phyloP scores from a whole-genome alignment of 106 monocot species.

The Allium sativum region DNA sequence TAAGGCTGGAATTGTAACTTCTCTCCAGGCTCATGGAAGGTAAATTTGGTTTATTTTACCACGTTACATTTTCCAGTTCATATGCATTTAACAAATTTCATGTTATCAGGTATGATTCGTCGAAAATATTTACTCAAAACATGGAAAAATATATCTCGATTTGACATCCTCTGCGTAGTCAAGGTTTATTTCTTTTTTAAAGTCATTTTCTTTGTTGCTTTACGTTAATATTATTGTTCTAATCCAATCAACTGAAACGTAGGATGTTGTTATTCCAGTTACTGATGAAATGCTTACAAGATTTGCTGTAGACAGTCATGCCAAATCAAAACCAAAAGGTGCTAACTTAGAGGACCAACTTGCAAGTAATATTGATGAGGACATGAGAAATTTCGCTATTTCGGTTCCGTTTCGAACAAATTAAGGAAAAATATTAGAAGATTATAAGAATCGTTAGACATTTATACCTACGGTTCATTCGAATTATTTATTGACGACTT shows the following conservation, averaged over 20 bases:
- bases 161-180: constrained; percentile 92
- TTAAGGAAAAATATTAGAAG: no score
- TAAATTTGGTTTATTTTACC: constrained; percentile 10
- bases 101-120: constrained; percentile 73
- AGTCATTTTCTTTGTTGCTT: neutral
- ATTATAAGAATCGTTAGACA: no score
- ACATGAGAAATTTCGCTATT: no score
- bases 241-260: constrained; percentile 11
- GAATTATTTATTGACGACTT: no score
- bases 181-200: constrained; percentile 47
- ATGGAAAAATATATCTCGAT: constrained; percentile 90
- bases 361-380: constrained; percentile 29
- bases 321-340: constrained; percentile 82
- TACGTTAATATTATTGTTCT: neutral
- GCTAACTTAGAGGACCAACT: constrained; percentile 60
- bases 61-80: neutral
- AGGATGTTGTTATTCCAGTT: constrained; percentile 97
- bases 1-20: constrained; percentile 97
- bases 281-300: constrained; percentile 97
- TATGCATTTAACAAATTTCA: neutral
- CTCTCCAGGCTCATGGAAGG: constrained; percentile 97
- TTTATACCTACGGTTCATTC: no score
- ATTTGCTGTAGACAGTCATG: constrained; percentile 95
- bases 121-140: constrained; percentile 89
- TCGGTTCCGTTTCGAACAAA: no score